A percentile compares a stretch with the other conserved stretches of the same genome.
Evolutionary conservation across 1,139 yeast species (phyloP).

Genomic region (Yarrowia galli): DNA sequence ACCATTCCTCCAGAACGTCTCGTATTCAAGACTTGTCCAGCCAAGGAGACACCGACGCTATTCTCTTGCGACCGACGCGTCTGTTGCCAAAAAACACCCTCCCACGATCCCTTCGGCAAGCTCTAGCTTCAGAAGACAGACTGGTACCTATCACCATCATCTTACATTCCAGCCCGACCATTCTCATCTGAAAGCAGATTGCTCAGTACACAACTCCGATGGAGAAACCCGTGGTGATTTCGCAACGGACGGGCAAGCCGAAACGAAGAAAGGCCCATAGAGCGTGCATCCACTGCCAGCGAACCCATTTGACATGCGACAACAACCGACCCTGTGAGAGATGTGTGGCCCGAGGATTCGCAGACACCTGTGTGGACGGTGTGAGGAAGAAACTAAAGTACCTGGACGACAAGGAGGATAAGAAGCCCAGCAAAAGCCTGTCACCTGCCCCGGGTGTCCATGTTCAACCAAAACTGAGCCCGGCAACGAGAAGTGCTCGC

Average conservation of each 20-base stretch:
- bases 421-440: constrained; percentile 2
- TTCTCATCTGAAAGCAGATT: background rate
- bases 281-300: constrained; percentile 92
- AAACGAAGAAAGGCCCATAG: constrained; percentile 69
- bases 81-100: background rate
- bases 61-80: constrained; percentile 13
- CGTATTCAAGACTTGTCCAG: background rate
- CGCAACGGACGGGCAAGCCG: constrained; percentile 43
- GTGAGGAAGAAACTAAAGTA: constrained; percentile 87
- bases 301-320: constrained; percentile 91
- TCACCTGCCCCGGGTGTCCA: background rate
- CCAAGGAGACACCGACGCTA: constrained; percentile 6
- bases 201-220: background rate
- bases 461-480: constrained; percentile 13
- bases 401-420: constrained; percentile 51
- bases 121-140: background rate
- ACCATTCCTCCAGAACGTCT: constrained; percentile 6
- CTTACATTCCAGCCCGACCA: constrained; percentile 12
- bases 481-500: constrained; percentile 5
- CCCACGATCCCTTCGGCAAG: background rate
- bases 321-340: constrained; percentile 78
- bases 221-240: constrained; percentile 38
- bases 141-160: background rate
- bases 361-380: constrained; percentile 79
- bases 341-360: constrained; percentile 75